phyloP scores from a whole-genome alignment of 1,139 yeast species.

The Candida freyschussii region DNA sequence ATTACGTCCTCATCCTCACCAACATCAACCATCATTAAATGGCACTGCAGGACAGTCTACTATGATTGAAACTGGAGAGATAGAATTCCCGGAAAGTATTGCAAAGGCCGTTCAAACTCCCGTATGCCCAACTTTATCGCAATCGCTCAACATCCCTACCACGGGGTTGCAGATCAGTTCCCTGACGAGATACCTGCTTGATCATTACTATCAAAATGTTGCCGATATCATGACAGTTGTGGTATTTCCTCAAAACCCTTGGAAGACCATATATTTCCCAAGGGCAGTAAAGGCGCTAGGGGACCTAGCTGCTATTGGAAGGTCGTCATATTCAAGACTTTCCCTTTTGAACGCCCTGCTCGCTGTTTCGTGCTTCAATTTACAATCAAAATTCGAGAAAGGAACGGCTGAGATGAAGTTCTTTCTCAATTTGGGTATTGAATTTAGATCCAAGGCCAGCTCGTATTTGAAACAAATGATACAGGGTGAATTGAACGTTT shows the following conservation, averaged over 20 bases:
- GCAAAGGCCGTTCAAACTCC: conserved; percentile 24
- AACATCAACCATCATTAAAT: conserved; percentile 10
- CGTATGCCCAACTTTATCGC: conserved; percentile 24
- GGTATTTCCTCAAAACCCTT: conserved; percentile 76
- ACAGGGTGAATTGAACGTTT: conserved; percentile 24
- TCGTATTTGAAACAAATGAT: conserved; percentile 61
- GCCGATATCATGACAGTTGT: conserved; percentile 88
- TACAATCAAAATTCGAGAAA: conserved; percentile 59
- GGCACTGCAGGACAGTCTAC: too few relatives aligned
- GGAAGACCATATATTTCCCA: conserved; percentile 83
- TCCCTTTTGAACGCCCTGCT: conserved; percentile 74
- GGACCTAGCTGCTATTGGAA: conserved; percentile 70
- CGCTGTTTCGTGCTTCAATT: conserved; percentile 78
- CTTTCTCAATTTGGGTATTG: conserved; percentile 67
- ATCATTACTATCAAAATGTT: conserved; percentile 72
- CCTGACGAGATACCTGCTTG: conserved; percentile 61
- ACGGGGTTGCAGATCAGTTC: conserved; percentile 64
- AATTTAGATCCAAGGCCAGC: conserved; percentile 71
- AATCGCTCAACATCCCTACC: conserved; percentile 50
- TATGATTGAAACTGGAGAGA: conserved; percentile 18
- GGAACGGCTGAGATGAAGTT: conserved; percentile 53
- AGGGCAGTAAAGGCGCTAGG: conserved; percentile 60
- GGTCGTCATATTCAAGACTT: conserved; percentile 70
- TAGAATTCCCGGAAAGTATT: conserved; percentile 22
- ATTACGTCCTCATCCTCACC: conserved; percentile 16